Evolutionary conservation across 176 grass and related monocot genomes (phyloP).

Genomic region (Elaeis guineensis): DNA sequence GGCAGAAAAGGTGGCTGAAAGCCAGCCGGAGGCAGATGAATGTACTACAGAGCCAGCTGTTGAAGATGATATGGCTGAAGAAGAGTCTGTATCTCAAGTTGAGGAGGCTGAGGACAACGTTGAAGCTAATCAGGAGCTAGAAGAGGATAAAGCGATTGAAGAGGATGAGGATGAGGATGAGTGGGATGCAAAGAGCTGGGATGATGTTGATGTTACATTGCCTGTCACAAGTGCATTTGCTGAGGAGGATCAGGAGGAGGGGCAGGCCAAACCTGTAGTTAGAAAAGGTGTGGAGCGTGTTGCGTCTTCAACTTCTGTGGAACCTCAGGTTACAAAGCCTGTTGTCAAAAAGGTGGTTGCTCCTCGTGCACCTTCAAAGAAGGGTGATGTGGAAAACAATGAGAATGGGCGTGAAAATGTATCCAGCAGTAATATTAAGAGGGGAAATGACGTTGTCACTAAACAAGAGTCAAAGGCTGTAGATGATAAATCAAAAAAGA

Average conservation of each 20-base stretch:
- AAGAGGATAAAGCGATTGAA: conserved; percentile 44
- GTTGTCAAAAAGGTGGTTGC: conserved; percentile 52
- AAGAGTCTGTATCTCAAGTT: conserved; percentile 47
- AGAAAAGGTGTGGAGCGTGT: conserved; percentile 18
- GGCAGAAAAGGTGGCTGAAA: conserved; percentile 34
- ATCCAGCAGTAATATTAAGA: conserved; percentile 35
- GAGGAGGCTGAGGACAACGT: conserved; percentile 49
- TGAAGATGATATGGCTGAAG: conserved; percentile 57
- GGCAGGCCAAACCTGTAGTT: conserved; percentile 29
- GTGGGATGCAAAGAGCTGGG: conserved; percentile 99
- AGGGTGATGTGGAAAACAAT: conserved; percentile 5
- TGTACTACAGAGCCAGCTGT: conserved; percentile 37
- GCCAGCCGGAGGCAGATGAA: conserved; percentile 38
- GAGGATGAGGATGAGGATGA: conserved; percentile 79
- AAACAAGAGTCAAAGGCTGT: conserved; percentile 35
- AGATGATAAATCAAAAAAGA: conserved; percentile 38
- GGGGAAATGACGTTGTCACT: conserved; percentile 27
- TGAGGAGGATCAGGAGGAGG: conserved; percentile 53
- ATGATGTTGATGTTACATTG: conserved; percentile 86
- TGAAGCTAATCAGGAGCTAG: conserved; percentile 47
- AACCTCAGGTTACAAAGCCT: conserved; percentile 38
- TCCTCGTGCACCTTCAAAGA: conserved; percentile 34
- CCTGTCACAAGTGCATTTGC: conserved; percentile 44
- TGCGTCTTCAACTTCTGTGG: background rate
- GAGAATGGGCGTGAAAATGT: conserved; percentile 27